phyloP scores from a whole-genome alignment of 306 rosid species.

The Benincasa hispida region DNA sequence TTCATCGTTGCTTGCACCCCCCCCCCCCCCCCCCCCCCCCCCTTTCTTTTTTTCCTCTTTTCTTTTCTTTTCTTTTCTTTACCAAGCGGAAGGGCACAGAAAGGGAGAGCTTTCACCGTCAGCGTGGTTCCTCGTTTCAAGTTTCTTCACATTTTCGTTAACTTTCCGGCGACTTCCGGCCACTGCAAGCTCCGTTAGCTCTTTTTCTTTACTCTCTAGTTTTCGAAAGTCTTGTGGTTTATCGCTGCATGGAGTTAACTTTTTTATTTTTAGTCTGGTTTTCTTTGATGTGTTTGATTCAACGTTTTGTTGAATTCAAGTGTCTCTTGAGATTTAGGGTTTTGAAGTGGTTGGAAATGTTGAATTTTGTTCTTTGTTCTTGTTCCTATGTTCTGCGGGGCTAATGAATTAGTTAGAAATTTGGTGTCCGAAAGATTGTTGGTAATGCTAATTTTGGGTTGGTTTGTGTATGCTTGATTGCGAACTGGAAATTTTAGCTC shows the following conservation, averaged over 20 bases:
- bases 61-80: neutral
- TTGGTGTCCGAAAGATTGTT: neutral
- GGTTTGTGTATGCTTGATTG: neutral
- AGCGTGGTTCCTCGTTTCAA: neutral
- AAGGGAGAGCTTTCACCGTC: neutral
- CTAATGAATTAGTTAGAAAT: neutral
- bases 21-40: too few species aligned
- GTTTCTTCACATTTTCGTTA: slow-evolving; percentile 4
- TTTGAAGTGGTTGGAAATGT: neutral
- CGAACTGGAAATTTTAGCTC: neutral
- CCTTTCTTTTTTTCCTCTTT: neutral
- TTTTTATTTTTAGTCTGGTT: neutral
- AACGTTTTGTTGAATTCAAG: neutral
- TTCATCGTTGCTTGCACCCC: neutral
- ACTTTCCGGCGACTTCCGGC: slow-evolving; percentile 12
- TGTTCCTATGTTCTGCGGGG: neutral
- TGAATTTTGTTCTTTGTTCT: neutral
- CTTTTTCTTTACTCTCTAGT: neutral
- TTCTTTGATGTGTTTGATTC: neutral
- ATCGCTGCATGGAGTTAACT: neutral
- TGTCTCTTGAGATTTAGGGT: slow-evolving; percentile 8
- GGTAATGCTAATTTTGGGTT: neutral
- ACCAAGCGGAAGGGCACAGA: neutral
- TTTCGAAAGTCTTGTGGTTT: neutral
- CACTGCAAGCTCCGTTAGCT: neutral